Conservation (phyloP, 1,284 basidiomycete genomes). For the Marasmius tenuissimus region DNA sequence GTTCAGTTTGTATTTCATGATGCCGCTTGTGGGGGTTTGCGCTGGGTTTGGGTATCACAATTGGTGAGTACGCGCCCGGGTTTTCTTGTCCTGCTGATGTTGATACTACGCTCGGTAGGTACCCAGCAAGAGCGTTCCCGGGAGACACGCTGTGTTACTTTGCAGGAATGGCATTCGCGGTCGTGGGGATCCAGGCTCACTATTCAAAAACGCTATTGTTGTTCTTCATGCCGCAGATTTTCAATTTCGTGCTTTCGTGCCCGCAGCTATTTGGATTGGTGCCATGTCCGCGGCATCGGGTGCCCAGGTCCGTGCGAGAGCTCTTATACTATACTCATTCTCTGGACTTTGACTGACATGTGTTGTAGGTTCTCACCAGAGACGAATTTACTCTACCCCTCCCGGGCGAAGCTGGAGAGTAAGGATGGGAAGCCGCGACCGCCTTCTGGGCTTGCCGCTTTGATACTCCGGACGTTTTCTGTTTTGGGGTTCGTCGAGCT, state of each 20-base stretch:
- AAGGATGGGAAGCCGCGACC: conserved; percentile 21
- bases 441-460: conserved; percentile 48
- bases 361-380: conserved; percentile 64
- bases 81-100: neutral
- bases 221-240: conserved; percentile 97
- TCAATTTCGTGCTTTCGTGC: conserved; percentile 95
- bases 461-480: conserved; percentile 61
- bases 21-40: conserved; percentile 91
- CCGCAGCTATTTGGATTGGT: conserved; percentile 96
- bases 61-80: conserved; percentile 58
- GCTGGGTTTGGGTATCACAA: conserved; percentile 91
- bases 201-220: conserved; percentile 96
- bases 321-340: neutral
- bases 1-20: conserved; percentile 95
- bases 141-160: conserved; percentile 99
- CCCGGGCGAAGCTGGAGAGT: conserved; percentile 62
- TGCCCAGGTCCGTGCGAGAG: conserved; percentile 69
- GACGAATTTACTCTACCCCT: conserved; percentile 76
- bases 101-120: conserved; percentile 55
- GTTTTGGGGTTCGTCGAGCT: conserved; percentile 68
- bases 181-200: conserved; percentile 94
- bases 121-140: conserved; percentile 92
- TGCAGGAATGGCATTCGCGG: conserved; percentile 95
- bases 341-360: neutral
- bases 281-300: conserved; percentile 90